Percentiles rank a stretch among this genome's conserved stretches.
These are phyloP conservation scores for Astrothelium macrocarpum DNA, from an alignment of 495 filamentous ascomycete genomes.

Conservation along the genomic window DNA sequence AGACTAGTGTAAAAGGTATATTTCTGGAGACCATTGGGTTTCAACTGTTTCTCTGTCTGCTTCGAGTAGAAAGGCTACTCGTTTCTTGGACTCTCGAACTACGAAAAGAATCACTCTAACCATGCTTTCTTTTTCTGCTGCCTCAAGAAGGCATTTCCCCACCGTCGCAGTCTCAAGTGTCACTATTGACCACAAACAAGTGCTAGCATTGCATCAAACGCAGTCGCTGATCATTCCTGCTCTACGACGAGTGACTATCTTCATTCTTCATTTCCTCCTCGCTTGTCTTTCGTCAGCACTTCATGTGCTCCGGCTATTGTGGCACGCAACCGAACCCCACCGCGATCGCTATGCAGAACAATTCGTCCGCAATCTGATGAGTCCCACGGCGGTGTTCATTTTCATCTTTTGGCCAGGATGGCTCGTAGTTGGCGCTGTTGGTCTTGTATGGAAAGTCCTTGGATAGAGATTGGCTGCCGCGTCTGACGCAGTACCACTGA, in stretches of 20 bases:
- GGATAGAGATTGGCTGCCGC: neutral
- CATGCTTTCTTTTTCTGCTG: slow-evolving; percentile 1
- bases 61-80: too few relatives aligned
- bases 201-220: neutral
- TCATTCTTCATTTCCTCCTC: neutral
- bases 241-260: neutral
- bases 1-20: too few relatives aligned
- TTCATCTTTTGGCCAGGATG: slow-evolving; percentile 3
- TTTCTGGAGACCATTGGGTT: too few relatives aligned
- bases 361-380: neutral
- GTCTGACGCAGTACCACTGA: neutral
- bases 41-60: too few relatives aligned
- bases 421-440: neutral
- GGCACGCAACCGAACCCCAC: neutral
- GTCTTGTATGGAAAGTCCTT: neutral
- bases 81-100: too few relatives aligned
- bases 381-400: neutral
- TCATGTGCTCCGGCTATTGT: neutral
- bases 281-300: neutral
- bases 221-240: neutral
- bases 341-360: neutral
- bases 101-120: neutral
- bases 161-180: neutral
- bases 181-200: neutral
- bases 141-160: neutral